phyloP scores from a whole-genome alignment of 345 rosid species.

The Eucalyptus marginata region DNA sequence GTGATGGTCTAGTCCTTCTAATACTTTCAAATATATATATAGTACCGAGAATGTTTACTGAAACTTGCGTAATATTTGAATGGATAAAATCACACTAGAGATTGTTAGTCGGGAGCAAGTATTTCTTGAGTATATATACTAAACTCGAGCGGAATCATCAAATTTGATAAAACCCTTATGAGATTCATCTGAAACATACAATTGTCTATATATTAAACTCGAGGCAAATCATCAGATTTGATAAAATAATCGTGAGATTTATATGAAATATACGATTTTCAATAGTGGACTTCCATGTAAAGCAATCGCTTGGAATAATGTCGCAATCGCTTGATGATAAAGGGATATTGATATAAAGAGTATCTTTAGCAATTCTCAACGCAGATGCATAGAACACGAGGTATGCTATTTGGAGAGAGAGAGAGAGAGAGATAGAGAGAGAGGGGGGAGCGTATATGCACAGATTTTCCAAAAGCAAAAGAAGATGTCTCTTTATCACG shows the following conservation, averaged over 20 bases:
- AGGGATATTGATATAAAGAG: not conserved
- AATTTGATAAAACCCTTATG: not conserved
- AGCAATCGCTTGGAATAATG: not conserved
- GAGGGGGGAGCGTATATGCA: not conserved
- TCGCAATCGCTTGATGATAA: not conserved
- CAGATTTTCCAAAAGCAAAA: slow-evolving; percentile 6
- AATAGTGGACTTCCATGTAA: not conserved
- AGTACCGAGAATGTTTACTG: not conserved
- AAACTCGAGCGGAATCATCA: accelerated
- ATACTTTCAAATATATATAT: not conserved
- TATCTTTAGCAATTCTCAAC: not conserved
- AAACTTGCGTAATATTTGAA: not conserved
- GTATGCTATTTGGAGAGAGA: not conserved
- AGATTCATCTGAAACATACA: accelerated
- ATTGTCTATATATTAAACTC: not conserved
- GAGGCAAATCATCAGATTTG: not conserved
- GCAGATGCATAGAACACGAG: not conserved
- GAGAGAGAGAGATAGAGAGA: not conserved
- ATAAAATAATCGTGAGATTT: not conserved
- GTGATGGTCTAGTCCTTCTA: not conserved
- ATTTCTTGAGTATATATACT: not conserved
- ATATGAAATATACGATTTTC: not conserved
- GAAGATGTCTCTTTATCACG: slow-evolving; percentile 79
- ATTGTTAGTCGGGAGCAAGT: not conserved
- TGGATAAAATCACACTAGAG: not conserved